Evolutionary conservation across 1,284 basidiomycete genomes (phyloP), one percentile per base, ranked within the genome.

Genomic region (Sutorius eximius): DNA sequence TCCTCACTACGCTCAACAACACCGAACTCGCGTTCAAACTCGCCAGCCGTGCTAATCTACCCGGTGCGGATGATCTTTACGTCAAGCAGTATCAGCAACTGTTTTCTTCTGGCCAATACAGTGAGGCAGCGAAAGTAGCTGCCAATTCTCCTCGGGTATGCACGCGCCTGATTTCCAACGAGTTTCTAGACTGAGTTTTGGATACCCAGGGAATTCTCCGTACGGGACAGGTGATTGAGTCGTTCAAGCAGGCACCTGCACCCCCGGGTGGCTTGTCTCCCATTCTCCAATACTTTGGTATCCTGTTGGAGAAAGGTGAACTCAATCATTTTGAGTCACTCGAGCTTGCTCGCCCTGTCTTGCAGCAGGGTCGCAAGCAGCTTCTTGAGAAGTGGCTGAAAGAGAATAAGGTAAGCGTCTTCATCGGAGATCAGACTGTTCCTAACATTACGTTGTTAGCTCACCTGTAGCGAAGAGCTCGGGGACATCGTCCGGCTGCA

Each of bases 361-460:
- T 99, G 48, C 89, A 93, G 65, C 97, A 99, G 77, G 95, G 95
- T 52, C 87, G 95, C 69, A 99, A 99, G 77, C 95, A 98, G 69
- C 79, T 99, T 44, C 81, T 99, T 27, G 97, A 99, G 78, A 99
- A 99, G 71, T 99, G 97, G 97, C 78, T 99, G 61, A 99, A 99
- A 77, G 97, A 99, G 81, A 98, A 98, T 79, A 99, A 99, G 85
- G 91, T 86, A 59, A 33, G 70, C 56, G 13, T 48, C 44, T n/a
- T 3, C 6, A 45, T 20, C 43, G 2, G 8, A 49, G 40, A 32
- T 27, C 16, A 36, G 44, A 22, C 10, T 37, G 29, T 10, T 43
- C 24, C 50, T 71, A 51, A 70, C 43, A 27, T 55, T 33, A 47
- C 45, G 59, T 27, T 41, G 9, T 44, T 60, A 93, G 91, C 88